Percentiles rank a stretch among this genome's conserved stretches.
Conservation (phyloP, 148 eudicot genomes). For the Silene latifolia region DNA sequence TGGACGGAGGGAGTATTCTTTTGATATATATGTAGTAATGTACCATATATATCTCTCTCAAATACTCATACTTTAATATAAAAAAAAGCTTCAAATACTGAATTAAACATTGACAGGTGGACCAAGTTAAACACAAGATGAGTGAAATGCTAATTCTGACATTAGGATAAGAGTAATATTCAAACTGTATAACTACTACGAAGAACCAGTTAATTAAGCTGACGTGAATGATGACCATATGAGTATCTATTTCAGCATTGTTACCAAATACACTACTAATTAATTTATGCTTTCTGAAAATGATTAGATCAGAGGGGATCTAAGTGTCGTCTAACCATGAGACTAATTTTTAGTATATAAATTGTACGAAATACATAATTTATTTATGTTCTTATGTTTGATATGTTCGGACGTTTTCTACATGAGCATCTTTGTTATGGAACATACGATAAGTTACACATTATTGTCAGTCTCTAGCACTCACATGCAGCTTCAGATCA, state of each 20-base stretch:
- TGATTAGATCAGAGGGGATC: neutral
- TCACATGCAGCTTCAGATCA: conserved; percentile 18
- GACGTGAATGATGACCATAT: conserved; percentile 17
- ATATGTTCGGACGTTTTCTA: conserved; percentile 17
- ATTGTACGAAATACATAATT: neutral
- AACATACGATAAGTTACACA: conserved; percentile 10
- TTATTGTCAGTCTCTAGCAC: neutral
- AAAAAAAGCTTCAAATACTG: neutral
- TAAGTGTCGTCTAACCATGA: neutral
- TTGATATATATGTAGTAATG: too few species aligned
- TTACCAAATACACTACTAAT: neutral
- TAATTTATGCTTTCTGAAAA: neutral
- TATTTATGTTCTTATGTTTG: conserved; percentile 16
- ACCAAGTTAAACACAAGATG: neutral
- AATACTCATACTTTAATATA: too few species aligned
- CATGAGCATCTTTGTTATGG: conserved; percentile 20
- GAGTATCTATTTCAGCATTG: neutral
- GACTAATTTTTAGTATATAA: neutral
- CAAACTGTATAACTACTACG: neutral
- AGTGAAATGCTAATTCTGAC: neutral
- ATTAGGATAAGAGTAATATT: neutral
- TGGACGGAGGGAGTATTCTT: too few species aligned
- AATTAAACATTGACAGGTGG: neutral
- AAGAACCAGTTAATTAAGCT: neutral
- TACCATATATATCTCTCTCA: too few species aligned